Evolutionary conservation across 176 grass and related monocot genomes (phyloP), one percentile per base, ranked within the genome.

Genomic region (Oryza meridionalis): DNA sequence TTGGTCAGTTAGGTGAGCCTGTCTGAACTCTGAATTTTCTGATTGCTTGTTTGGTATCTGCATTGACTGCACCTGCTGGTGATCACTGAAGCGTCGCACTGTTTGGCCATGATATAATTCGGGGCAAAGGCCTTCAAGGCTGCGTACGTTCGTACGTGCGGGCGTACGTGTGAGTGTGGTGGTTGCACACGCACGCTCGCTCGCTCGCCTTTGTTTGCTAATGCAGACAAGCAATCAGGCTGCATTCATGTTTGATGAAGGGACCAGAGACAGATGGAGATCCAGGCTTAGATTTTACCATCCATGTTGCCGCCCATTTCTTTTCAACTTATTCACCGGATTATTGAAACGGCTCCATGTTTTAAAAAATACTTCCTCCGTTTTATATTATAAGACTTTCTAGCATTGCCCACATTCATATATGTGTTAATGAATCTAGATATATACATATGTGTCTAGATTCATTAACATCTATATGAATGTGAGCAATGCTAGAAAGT

Each of bases 61-160:
- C 58, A 62, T 62, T 24, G 58, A 62, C 47, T n/a, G 81, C 80
- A 45, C 43, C 27, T 50, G 24, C 43, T 44, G 14, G 62, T 69
- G 64, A 51, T 50, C 50, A 44, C 88, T 89, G 77, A 77, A 65
- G 11, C 29, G 11, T 32, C 11, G 35, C 16, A 65, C 26, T 77
- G 65, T 50, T 50, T 89, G 78, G 65, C 81, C 82, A 78, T 81
- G 78, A 59, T n/a, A 59, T 59, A 37, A 37, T 37, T 9, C 19
- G 19, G 55, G 55, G 58, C 9, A 62, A 21, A 21, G 19, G 53
- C 53, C 16, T 61, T 66, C n/a, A 15, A n/a, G 21, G 63, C 76
- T 79, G 38, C 69, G 65, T 33, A 25, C 82, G 65, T 33, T 33
- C 82, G 16, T 84, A 38, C 25, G 77, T n/a, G 69, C 51, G 47